A percentile compares a stretch with the other conserved stretches of the same genome.
phyloP scores from a whole-genome alignment of 768 basidiomycete species.

The Boletus eberwhitei region DNA sequence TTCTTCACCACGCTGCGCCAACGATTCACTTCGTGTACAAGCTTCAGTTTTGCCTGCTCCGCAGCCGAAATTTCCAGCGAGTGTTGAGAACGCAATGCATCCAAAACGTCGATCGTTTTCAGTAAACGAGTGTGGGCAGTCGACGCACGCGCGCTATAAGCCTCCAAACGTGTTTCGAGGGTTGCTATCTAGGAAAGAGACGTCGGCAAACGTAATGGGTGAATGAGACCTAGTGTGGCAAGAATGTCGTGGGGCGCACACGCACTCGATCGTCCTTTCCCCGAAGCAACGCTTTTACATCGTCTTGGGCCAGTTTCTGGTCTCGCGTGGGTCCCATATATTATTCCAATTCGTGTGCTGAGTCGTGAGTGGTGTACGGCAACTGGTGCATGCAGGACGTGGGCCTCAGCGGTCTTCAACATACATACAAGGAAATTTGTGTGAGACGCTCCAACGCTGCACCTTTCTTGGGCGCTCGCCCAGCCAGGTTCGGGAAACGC shows the following conservation, averaged over 20 bases:
- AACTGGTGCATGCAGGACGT: constrained; percentile 3
- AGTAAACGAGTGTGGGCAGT: constrained; percentile 45
- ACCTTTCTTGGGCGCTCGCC: not conserved
- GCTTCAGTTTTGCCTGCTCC: constrained; percentile 30
- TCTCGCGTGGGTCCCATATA: constrained; percentile 26
- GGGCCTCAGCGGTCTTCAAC: constrained; percentile 6
- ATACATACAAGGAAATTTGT: constrained; percentile 20
- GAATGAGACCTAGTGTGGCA: not conserved
- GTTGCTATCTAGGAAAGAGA: constrained; percentile 22
- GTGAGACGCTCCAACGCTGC: not conserved
- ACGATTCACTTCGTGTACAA: constrained; percentile 38
- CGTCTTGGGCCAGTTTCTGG: constrained; percentile 19
- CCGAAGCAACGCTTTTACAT: constrained; percentile 13
- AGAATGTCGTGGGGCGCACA: not conserved
- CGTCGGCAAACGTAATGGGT: not conserved
- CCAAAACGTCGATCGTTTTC: constrained; percentile 49
- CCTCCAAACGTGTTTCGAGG: constrained; percentile 34
- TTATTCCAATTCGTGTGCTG: not conserved
- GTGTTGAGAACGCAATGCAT: constrained; percentile 40
- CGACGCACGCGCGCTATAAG: constrained; percentile 38
- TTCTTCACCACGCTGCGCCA: constrained; percentile 31
- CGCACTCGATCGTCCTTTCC: constrained; percentile 30
- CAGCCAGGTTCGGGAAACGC: not conserved
- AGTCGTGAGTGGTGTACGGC: not conserved
- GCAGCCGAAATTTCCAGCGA: constrained; percentile 38